Conservation (phyloP, 225 moss, liverwort and hornwort species). For the Physcomitrium patens region DNA sequence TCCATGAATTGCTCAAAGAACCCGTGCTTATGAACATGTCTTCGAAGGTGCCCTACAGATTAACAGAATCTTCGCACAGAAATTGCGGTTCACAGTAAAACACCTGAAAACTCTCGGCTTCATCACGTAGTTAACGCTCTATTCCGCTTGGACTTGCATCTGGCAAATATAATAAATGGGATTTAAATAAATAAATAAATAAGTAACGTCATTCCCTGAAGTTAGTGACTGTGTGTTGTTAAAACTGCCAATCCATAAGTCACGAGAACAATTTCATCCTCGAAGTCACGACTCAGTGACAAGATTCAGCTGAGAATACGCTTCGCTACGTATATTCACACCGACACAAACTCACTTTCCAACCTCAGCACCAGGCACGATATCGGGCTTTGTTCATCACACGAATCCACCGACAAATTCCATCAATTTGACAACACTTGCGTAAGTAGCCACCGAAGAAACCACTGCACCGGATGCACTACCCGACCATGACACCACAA, state of each 20-base stretch:
- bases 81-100: too few species aligned
- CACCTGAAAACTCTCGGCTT: not conserved
- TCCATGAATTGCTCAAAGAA: not conserved
- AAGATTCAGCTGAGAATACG: slow-evolving; percentile 79
- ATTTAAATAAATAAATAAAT: too few species aligned
- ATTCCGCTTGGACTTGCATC: not conserved
- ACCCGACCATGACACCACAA: too few species aligned
- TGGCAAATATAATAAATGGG: slow-evolving; percentile 1
- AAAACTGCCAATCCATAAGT: slow-evolving; percentile 31
- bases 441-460: not conserved
- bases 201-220: slow-evolving; percentile 8
- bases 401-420: slow-evolving; percentile 5
- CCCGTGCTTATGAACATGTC: not conserved
- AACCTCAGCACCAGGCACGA: slow-evolving; percentile 24
- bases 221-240: slow-evolving; percentile 14
- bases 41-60: too few species aligned
- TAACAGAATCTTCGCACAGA: too few species aligned
- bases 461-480: not conserved
- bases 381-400: not conserved
- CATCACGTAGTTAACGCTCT: too few species aligned
- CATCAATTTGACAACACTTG: slow-evolving; percentile 2
- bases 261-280: slow-evolving; percentile 34
- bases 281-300: slow-evolving; percentile 78
- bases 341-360: slow-evolving; percentile 46
- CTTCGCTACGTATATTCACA: slow-evolving; percentile 73